Evolutionary conservation across 768 basidiomycete genomes (phyloP), one percentile per base, ranked within the genome.

Genomic region (Leccinum broughii): DNA sequence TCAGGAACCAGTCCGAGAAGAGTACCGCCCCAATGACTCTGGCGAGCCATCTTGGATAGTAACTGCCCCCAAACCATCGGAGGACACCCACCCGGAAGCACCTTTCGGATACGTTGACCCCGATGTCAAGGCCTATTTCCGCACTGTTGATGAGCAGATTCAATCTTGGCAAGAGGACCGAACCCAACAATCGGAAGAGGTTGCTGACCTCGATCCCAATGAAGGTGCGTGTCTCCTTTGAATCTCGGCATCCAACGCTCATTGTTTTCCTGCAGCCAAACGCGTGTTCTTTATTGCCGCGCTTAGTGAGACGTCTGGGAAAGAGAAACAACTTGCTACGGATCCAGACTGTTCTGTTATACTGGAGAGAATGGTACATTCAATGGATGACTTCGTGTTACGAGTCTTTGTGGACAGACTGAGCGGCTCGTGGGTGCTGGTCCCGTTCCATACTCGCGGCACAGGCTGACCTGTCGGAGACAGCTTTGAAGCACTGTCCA

Each of bases 331-430:
- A 61, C 84, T 97, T 11, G 87, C 94, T 0, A 95, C 95, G 1
- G 97, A 99, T 73, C 92, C 93, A 6, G 95, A 98, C 61, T 95
- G 93, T 68, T 94, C 95, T 1, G 80, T 89, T 11, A 84, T 98
- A 51, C 73, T 99, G 56, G 97, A 99, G 73, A 81, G 95, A 64
- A 88, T 98, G 83, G 70, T 86, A 10, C 83, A 95, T 69, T 95
- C 93, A 2, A 94, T 98, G 91, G 94, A 97, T 70, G 95, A 98
- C 74, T 95, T 95, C 75, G 89, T 91, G n/a, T 81, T 93, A 54
- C 82, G 96, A 57, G 94, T 96, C 6, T 90, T 98, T 62, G 76
- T 93, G 59, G 95, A 97, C 74, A 86, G 87, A 61, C 76, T 99
- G 67, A 82, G 83, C 55, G 95, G 93, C 72, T 92, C 91, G 90